These are phyloP conservation scores for Amylocystis lapponica DNA, from an alignment of 768 basidiomycete genomes.

Conservation along the genomic window DNA sequence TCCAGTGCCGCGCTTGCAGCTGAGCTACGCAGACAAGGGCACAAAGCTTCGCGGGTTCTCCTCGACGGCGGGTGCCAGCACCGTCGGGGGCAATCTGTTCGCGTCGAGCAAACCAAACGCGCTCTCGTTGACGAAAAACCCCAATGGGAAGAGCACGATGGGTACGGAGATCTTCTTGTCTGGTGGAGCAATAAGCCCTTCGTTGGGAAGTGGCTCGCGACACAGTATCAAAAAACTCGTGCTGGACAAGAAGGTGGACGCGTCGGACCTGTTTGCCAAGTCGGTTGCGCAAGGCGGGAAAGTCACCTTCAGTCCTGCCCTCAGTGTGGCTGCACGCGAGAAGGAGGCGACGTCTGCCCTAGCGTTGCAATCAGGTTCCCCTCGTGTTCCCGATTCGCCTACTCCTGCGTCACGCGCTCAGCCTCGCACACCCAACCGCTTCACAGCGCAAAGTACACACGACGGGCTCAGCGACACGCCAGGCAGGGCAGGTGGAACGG, in stretches of 20 bases:
- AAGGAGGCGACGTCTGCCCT: conserved; percentile 45
- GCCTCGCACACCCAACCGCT: conserved; percentile 35
- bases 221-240: conserved; percentile 93
- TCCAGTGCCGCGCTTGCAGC: conserved; percentile 56
- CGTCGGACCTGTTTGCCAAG: conserved; percentile 55
- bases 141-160: conserved; percentile 32
- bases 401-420: conserved; percentile 10
- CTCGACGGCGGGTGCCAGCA: conserved; percentile 36
- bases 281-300: conserved; percentile 30
- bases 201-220: conserved; percentile 61
- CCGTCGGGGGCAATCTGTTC: conserved; percentile 39
- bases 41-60: conserved; percentile 70
- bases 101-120: conserved; percentile 50
- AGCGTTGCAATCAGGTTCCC: conserved; percentile 25
- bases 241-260: conserved; percentile 77
- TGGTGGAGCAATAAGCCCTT: conserved; percentile 50
- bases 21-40: conserved; percentile 58
- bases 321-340: conserved; percentile 71
- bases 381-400: conserved; percentile 15
- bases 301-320: conserved; percentile 68
- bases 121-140: conserved; percentile 43
- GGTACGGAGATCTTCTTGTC: conserved; percentile 59
- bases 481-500: neutral
- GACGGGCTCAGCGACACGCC: conserved; percentile 17
- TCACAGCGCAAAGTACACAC: conserved; percentile 31